phyloP scores from a whole-genome alignment of 352 stramenopile genomes.

The Albugo laibachii region DNA sequence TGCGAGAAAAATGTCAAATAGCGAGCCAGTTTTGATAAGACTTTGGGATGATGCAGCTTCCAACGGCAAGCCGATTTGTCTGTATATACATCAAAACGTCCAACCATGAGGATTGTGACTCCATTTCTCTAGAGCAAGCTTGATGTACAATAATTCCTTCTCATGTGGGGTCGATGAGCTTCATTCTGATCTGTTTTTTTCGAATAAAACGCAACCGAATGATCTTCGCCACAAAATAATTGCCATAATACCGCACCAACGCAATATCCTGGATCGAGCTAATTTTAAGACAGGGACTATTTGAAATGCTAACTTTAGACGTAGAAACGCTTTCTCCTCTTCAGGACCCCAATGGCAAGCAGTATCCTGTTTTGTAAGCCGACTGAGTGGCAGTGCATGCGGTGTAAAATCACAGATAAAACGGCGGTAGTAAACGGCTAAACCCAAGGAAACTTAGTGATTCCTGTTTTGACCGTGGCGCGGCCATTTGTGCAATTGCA shows the following conservation, averaged over 20 bases:
- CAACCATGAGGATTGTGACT: no score
- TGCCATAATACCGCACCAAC: no score
- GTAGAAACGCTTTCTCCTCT: slow-evolving; percentile 3
- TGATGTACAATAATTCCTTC: no score
- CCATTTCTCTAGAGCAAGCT: no score
- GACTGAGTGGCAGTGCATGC: slow-evolving; percentile 6
- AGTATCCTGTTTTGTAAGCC: slow-evolving; percentile 1
- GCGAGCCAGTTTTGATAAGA: slow-evolving; percentile 3
- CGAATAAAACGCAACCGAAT: neutral
- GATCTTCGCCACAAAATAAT: no score
- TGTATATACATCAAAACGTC: no score
- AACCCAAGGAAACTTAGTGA: slow-evolving; percentile 7
- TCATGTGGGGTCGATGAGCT: no score
- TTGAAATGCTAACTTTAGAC: slow-evolving; percentile 2
- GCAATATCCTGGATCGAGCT: no score
- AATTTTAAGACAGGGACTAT: neutral
- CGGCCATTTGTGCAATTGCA: slow-evolving; percentile 4
- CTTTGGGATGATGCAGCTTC: slow-evolving; percentile 2
- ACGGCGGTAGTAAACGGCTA: slow-evolving; percentile 10
- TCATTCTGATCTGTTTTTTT: no score
- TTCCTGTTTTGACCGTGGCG: slow-evolving; percentile 6
- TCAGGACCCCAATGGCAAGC: slow-evolving; percentile 1
- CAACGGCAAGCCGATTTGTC: slow-evolving; percentile 6
- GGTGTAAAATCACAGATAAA: slow-evolving; percentile 8
- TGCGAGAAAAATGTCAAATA: slow-evolving; percentile 8